These are phyloP conservation scores for Aurifilum marmelostoma DNA, from an alignment of 2,329 filamentous ascomycete species.

Conservation along the genomic window DNA sequence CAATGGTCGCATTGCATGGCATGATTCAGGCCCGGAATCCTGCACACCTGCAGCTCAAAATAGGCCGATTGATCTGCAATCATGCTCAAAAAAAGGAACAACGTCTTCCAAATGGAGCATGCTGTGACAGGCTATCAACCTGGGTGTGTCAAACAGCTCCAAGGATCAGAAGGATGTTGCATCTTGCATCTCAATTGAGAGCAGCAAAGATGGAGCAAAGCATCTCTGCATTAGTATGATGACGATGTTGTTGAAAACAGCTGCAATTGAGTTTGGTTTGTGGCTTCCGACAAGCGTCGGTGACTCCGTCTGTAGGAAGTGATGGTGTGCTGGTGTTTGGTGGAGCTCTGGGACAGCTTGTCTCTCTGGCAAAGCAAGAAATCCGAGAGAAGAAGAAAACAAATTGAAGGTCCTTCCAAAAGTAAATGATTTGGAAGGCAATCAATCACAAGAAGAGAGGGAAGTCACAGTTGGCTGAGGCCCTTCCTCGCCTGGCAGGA, in stretches of 20 bases:
- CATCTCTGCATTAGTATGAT: background rate
- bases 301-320: background rate
- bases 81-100: background rate
- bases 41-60: background rate
- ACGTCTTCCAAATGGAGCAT: background rate
- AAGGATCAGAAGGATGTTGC: background rate
- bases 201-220: background rate
- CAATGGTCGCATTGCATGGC: background rate
- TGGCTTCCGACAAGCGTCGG: background rate
- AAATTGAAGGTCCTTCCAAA: background rate
- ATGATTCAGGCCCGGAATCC: background rate
- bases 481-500: constrained; percentile 6
- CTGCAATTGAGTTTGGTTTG: background rate
- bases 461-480: background rate
- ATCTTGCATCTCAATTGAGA: background rate
- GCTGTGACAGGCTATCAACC: background rate
- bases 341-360: background rate
- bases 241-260: background rate
- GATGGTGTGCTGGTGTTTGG: background rate
- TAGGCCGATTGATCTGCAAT: background rate
- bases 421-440: background rate
- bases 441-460: background rate
- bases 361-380: background rate
- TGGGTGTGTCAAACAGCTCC: background rate
- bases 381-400: background rate